Evolutionary conservation across 768 basidiomycete species (phyloP).

Genomic region (Pisolithus microcarpus): DNA sequence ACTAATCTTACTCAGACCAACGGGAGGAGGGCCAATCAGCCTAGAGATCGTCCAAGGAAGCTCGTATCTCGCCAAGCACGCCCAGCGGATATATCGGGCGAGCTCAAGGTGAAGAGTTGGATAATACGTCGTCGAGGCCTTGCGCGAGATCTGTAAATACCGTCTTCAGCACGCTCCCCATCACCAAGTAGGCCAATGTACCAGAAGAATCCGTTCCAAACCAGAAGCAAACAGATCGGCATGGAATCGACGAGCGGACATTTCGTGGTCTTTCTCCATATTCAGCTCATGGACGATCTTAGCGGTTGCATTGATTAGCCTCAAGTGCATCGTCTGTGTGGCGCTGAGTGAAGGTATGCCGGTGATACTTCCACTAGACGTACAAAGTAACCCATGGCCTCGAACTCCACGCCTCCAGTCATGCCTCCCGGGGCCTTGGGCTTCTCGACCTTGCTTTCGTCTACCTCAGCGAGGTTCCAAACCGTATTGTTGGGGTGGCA

Average conservation of each 20-base stretch:
- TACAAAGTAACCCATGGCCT: conserved; percentile 94
- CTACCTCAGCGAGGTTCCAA: conserved; percentile 79
- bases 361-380: conserved; percentile 23
- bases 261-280: conserved; percentile 59
- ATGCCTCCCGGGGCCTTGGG: conserved; percentile 94
- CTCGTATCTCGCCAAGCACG: conserved; percentile 59
- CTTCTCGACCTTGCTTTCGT: conserved; percentile 79
- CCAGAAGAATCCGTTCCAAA: conserved; percentile 83
- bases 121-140: conserved; percentile 92
- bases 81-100: conserved; percentile 73
- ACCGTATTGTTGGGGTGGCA: conserved; percentile 92
- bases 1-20: conserved; percentile 42
- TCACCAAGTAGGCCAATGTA: conserved; percentile 31
- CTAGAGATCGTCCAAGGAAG: conserved; percentile 77
- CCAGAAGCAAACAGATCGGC: conserved; percentile 85
- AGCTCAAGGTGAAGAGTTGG: conserved; percentile 92
- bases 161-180: not conserved
- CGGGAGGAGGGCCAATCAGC: conserved; percentile 73
- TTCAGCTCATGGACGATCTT: conserved; percentile 57
- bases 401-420: conserved; percentile 97
- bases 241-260: conserved; percentile 80
- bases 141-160: conserved; percentile 71
- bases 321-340: conserved; percentile 77
- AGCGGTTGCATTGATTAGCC: conserved; percentile 75
- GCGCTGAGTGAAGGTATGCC: conserved; percentile 4